Base-by-base conservation (phyloP, 2,329 filamentous ascomycete genomes). In the Paecilomyces dactylethromorphus region DNA sequence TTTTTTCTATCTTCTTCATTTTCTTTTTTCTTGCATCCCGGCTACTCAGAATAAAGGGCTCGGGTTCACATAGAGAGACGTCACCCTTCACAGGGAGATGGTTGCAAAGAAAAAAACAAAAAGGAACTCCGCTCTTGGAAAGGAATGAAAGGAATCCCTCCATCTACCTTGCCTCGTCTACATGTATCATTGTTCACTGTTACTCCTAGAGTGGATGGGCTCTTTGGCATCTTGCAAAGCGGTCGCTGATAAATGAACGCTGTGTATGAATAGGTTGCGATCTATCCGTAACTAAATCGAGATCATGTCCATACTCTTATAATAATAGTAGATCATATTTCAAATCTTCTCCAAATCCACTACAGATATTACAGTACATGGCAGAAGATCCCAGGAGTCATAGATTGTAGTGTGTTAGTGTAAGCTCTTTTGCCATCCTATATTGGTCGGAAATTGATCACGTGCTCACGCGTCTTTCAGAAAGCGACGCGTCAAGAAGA, bases 41-140 rank as follows among this genome's bases (percentile, higher is more conserved):
- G 13, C 35, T 45, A 18, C 35, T 45, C 13, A 18, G 18, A 8
- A 45, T 45, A 45, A 18, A 15, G 15, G 26, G 3, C 8, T 45
- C n/a, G 35, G 35, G 35, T 45, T 45, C 35, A 45, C 35, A 45
- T 45, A 45, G 35, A 45, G 35, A 45, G 35, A 18, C 35, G 35
- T 45, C 35, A 18, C 35, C 35, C 35, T 45, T 21, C 35, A 18
- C 35, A 45, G 35, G 35, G 35, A 18, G 35, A 45, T 45, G 35
- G 35, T 45, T 45, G 35, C 35, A 45, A 31, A 54, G 53, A 35
- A 31, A 35, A 31, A 31, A 54, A 26, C n/a, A 31, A 5, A 31
- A 31, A 54, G 26, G 18, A 54, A 54, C 53, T 54, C 53, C 53
- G 33, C 53, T 54, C 53, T n/a, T 15, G 33, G 53, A 54, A 54